A percentile compares a stretch with the other conserved stretches of the same genome.
These are phyloP conservation scores for Mallotus japonicus DNA, from an alignment of 441 rosid genomes.

Conservation along the genomic window DNA sequence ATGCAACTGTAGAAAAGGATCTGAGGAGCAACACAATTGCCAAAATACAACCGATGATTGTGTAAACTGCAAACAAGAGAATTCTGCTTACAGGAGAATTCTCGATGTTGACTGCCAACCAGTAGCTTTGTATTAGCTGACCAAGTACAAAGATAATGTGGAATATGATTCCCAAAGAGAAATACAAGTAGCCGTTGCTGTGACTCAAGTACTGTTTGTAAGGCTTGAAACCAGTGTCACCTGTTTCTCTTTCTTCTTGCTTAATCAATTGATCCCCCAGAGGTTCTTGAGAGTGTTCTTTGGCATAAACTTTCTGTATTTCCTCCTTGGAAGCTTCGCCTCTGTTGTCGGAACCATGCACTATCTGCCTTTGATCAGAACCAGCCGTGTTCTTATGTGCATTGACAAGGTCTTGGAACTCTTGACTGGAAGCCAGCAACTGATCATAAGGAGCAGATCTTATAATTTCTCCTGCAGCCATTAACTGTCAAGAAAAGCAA, in stretches of 20 bases:
- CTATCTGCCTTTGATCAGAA: slow-evolving; percentile 10
- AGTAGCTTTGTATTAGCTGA: slow-evolving; percentile 35
- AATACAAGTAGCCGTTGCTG: slow-evolving; percentile 35
- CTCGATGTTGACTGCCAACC: slow-evolving; percentile 41
- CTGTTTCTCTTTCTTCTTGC: slow-evolving; percentile 48
- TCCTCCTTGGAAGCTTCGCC: slow-evolving; percentile 21
- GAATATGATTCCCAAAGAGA: slow-evolving; percentile 19
- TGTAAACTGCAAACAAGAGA: slow-evolving; percentile 31
- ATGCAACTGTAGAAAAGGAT: slow-evolving; percentile 19
- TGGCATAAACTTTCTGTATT: slow-evolving; percentile 20
- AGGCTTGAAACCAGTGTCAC: slow-evolving; percentile 50
- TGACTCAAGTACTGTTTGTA: slow-evolving; percentile 46
- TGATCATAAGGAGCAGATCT: slow-evolving; percentile 31
- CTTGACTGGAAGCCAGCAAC: slow-evolving; percentile 27
- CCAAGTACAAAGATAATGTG: slow-evolving; percentile 34
- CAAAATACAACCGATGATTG: slow-evolving; percentile 25
- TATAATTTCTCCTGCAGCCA: slow-evolving; percentile 34
- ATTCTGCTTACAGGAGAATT: slow-evolving; percentile 25
- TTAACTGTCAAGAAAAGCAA: slow-evolving; percentile 29
- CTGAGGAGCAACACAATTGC: slow-evolving; percentile 37
- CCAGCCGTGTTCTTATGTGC: slow-evolving; percentile 27
- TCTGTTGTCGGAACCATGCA: slow-evolving; percentile 1
- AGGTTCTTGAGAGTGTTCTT: slow-evolving; percentile 13
- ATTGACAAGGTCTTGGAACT: slow-evolving; percentile 41
- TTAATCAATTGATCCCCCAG: slow-evolving; percentile 39